Evolutionary conservation across 495 filamentous ascomycete species (phyloP).

Genomic region (Cercophora newfieldiana): DNA sequence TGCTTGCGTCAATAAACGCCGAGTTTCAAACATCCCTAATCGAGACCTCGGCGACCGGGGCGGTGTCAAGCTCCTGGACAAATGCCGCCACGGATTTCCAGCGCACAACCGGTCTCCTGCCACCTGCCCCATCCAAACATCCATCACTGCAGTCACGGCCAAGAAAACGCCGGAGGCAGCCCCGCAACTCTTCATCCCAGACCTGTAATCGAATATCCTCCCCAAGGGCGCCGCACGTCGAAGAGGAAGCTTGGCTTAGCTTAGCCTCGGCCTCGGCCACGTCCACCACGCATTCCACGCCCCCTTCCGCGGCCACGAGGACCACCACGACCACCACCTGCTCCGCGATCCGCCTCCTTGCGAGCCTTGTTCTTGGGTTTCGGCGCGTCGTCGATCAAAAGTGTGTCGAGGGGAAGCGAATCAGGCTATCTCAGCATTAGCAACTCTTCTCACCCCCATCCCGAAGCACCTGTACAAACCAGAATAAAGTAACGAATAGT

Average conservation of each 20-base stretch:
- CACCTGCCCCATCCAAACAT: background rate
- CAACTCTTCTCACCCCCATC: slow-evolving; percentile 51
- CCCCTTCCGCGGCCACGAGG: slow-evolving; percentile 65
- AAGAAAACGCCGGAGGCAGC: background rate
- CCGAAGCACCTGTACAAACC: background rate
- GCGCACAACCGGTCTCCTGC: background rate
- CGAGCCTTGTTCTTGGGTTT: slow-evolving; percentile 99
- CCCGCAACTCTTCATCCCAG: background rate
- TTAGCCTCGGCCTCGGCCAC: slow-evolving; percentile 27
- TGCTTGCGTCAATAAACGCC: background rate
- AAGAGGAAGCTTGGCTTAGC: slow-evolving; percentile 6
- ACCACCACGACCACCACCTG: slow-evolving; percentile 54
- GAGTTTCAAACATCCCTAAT: background rate
- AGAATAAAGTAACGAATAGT: slow-evolving; percentile 82
- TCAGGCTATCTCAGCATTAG: slow-evolving; percentile 58
- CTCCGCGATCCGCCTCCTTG: slow-evolving; percentile 77
- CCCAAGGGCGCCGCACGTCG: background rate
- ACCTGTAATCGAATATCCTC: background rate
- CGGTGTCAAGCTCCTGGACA: background rate
- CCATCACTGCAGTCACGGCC: background rate
- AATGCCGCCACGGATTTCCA: background rate
- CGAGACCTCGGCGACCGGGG: background rate
- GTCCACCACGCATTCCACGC: slow-evolving; percentile 22
- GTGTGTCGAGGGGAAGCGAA: slow-evolving; percentile 87
- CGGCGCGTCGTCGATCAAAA: slow-evolving; percentile 91